phyloP scores from a whole-genome alignment of 1,139 yeast genomes.

The Candida sp. region DNA sequence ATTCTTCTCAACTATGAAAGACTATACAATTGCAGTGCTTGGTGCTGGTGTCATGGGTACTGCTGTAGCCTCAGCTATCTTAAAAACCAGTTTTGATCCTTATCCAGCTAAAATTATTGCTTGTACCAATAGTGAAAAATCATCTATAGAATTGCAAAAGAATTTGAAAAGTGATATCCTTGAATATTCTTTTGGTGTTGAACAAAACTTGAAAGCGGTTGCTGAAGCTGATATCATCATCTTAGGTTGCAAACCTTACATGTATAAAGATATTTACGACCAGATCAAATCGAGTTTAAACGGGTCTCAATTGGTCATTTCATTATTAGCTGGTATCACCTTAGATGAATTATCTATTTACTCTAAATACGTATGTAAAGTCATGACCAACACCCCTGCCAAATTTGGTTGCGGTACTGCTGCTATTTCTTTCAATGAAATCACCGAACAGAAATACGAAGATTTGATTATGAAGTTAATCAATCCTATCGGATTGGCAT shows the following conservation, averaged over 20 bases:
- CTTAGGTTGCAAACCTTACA: constrained; percentile 83
- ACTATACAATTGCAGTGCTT: constrained; percentile 70
- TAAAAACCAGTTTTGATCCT: constrained; percentile 43
- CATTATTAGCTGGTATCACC: constrained; percentile 92
- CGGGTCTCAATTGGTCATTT: constrained; percentile 64
- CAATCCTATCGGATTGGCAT: constrained; percentile 64
- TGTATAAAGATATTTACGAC: constrained; percentile 59
- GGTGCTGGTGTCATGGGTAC: constrained; percentile 98
- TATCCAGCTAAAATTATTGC: constrained; percentile 72
- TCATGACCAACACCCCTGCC: constrained; percentile 99
- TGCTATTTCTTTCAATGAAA: constrained; percentile 66
- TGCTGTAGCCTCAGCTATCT: constrained; percentile 86
- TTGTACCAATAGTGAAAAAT: constrained; percentile 60
- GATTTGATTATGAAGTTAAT: constrained; percentile 56
- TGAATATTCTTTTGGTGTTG: constrained; percentile 51
- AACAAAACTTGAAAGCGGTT: constrained; percentile 55
- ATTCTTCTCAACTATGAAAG: constrained; percentile 20
- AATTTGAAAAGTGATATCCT: constrained; percentile 42
- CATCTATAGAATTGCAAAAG: constrained; percentile 44
- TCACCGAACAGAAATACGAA: constrained; percentile 45
- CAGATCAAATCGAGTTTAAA: constrained; percentile 40
- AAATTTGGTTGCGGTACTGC: constrained; percentile 93
- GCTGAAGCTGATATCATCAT: constrained; percentile 64
- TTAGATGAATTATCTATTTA: constrained; percentile 59
- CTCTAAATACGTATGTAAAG: constrained; percentile 68